Evolutionary conservation across 2,329 filamentous ascomycete species (phyloP), one percentile per base, ranked within the genome.

Genomic region (Clonostachys sp.): DNA sequence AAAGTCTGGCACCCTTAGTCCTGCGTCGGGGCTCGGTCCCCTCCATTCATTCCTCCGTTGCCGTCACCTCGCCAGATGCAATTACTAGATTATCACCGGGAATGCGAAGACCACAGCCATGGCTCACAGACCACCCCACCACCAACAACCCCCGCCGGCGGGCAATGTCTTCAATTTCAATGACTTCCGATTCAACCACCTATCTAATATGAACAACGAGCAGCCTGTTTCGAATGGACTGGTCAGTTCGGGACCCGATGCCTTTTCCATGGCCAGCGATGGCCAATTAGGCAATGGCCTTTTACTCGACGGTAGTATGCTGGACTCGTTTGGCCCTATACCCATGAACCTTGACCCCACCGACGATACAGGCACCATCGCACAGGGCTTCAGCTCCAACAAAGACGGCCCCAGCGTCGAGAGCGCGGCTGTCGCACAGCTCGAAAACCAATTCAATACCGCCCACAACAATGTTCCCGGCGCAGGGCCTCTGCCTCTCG

Each of bases 231-330:
- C 8, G 16, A 16, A 13, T 20, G 17, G 41, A 16, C 12, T 14
- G 33, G 36, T 16, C 38, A 24, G n/a, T 12, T 24, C 40, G n/a
- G 36, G n/a, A 16, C 43, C 18, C 39, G 14, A 38, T 41, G 41
- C n/a, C 33, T 20, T 33, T 34, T 35, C 40, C 44, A 47, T 49
- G 47, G 59, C 55, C 47, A 50, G 47, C 45, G 55, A 55, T 50
- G 58, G 56, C 48, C 60, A 59, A 41, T 59, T 67, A 51, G 55
- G 56, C 46, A 56, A 63, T 52, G 65, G 71, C 53, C 61, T 74
- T 45, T 74, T 77, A 59, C 64, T 77, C 47, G 69, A 77, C 47
- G 66, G 66, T 50, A 60, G 62, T 48, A 63, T 72, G 57, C 60
- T 74, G 45, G 58, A 56, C 48, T 48, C 57, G 40, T 67, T 68